These are phyloP conservation scores for Mortierella sp. DNA, from an alignment of 371 early-diverging fungal species.

Conservation along the genomic window DNA sequence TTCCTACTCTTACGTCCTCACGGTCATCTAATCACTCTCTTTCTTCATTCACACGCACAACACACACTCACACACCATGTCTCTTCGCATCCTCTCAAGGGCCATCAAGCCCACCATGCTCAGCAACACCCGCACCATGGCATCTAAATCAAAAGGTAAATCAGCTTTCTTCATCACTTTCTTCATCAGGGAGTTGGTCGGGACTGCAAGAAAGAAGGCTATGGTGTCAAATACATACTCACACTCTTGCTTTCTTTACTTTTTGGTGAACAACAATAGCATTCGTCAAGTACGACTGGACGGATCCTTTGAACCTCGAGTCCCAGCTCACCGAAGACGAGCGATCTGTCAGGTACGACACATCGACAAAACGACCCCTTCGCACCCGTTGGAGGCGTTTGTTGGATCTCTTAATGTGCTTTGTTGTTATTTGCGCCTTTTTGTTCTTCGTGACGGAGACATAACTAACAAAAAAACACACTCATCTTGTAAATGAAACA, in stretches of 20 bases:
- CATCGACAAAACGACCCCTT: background rate
- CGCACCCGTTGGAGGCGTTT: background rate
- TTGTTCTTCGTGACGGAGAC: background rate
- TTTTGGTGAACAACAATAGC: constrained; percentile 13
- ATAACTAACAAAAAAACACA: background rate
- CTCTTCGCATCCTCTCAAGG: constrained; percentile 52
- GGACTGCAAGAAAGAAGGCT: no score
- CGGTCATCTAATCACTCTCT: constrained; percentile 9
- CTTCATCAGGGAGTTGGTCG: background rate
- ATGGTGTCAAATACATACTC: background rate
- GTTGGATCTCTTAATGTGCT: background rate
- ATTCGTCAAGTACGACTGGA: constrained; percentile 93
- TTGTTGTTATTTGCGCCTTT: background rate
- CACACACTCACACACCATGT: constrained; percentile 21
- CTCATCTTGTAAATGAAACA: background rate
- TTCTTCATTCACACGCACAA: background rate
- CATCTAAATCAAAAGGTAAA: constrained; percentile 63
- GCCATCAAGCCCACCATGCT: constrained; percentile 54
- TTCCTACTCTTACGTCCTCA: background rate
- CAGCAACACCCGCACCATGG: constrained; percentile 60
- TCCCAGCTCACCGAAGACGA: constrained; percentile 93
- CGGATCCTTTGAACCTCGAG: constrained; percentile 91
- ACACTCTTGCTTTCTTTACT: background rate
- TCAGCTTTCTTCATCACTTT: background rate
- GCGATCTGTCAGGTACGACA: constrained; percentile 75